Evolutionary conservation across 768 basidiomycete species (phyloP).

Genomic region (Amylocystis lapponica): DNA sequence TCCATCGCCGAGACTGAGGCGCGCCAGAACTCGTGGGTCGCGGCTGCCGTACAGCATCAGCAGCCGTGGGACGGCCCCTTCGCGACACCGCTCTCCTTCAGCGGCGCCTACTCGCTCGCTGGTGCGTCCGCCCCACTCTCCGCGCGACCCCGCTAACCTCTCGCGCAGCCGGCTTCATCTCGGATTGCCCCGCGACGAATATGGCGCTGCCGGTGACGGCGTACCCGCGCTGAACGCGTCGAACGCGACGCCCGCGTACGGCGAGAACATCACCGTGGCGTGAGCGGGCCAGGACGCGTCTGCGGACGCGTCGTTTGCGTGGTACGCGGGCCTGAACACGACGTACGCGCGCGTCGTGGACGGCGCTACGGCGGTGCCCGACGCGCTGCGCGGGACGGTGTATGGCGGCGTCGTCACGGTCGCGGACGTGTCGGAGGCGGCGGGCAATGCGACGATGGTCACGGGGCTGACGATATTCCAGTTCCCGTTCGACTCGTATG

Average conservation of each 20-base stretch:
- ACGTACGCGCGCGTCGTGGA: conserved; percentile 31
- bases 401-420: conserved; percentile 43
- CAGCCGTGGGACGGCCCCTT: conserved; percentile 44
- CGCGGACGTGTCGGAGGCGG: conserved; percentile 23
- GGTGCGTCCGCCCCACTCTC: too few relatives aligned
- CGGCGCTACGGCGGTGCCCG: conserved; percentile 34
- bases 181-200: conserved; percentile 42
- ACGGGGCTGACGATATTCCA: conserved; percentile 46
- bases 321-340: conserved; percentile 42
- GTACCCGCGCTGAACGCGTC: conserved; percentile 37
- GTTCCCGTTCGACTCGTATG: conserved; percentile 10
- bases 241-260: conserved; percentile 26
- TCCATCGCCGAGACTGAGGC: conserved; percentile 52
- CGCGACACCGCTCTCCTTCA: conserved; percentile 27
- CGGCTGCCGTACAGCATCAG: conserved; percentile 32
- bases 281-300: conserved; percentile 4
- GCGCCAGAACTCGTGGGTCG: conserved; percentile 47
- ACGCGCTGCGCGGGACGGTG: conserved; percentile 39
- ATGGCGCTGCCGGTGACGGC: conserved; percentile 42
- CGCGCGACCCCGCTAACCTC: background rate
- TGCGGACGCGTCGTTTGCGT: conserved; percentile 34
- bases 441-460: conserved; percentile 36
- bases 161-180: conserved; percentile 38
- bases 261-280: conserved; percentile 23
- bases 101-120: conserved; percentile 29